Evolutionary conservation across 192 early-diverging fungal genomes (phyloP), one percentile per base, ranked within the genome.

Genomic region (Funneliformis mosseae): DNA sequence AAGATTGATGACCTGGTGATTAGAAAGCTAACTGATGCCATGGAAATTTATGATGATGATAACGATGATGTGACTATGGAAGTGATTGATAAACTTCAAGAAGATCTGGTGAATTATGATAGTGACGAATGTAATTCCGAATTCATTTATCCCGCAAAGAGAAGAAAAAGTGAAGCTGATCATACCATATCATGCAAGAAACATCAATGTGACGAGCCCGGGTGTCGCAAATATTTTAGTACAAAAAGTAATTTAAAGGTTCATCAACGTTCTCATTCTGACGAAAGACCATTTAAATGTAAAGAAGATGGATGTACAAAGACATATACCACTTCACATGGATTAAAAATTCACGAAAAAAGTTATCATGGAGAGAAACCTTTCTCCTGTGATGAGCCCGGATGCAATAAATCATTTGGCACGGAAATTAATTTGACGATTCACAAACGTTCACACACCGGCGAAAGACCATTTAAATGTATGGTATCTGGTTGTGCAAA

Each of bases 391-490:
- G 64, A 67, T 33, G 64, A 67, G 14, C 64, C 64, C 14, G 33
- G 33, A 38, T 67, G 64, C 33, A 6, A 33, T 16, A 67, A 33
- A 67, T 27, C 12, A 33, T 67, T 67, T 33, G 33, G 5, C 18
- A 67, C 64, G 7, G 11, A 16, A 18, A 67, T 14, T 33, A 67
- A 33, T 67, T 67, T 67, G n/a, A 33, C 11, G 25, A 18, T 16
- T 38, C 64, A 67, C 16, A 21, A 27, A 67, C 64, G 64, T 16
- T 27, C 33, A 16, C 64, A 67, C 33, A 27, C 27, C 16, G 64
- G 64, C 12, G 64, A 67, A 67, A 67, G 33, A 23, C 64, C 64
- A 16, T 67, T 67, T 28, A 67, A 67, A 67, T 67, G 64, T 23
- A 33, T 16, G 10, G 25, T 38, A 16, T 25, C 21, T 38, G 33